Base-by-base conservation (phyloP, 2,329 filamentous ascomycete species). In the Sclerotinia borealis region DNA sequence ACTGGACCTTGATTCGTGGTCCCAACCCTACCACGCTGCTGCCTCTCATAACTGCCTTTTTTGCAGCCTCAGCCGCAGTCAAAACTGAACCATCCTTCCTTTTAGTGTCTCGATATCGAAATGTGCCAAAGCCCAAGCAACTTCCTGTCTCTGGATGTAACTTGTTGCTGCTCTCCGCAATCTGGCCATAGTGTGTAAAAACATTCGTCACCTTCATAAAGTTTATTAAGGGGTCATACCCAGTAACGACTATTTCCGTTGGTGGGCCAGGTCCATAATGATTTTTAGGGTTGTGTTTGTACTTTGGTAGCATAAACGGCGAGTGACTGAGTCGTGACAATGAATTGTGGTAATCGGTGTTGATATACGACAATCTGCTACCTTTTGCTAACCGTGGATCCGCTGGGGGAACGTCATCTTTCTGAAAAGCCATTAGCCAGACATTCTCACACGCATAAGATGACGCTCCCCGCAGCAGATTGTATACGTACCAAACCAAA, bases 131-230 rank as follows among this genome's bases (percentile, higher is more conserved):
- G 15, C 95, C 95, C 15, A 99, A 83, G 73, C 96, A 96, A 72
- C 91, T 95, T 22, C 95, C 95, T 15, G 93, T 98, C 64, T 93
- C 89, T 10, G 95, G 95, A 76, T 99, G 92, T 72, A 96, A 93
- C 75, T 96, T 93, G 73, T 97, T 97, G 72, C 91, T 92, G 70
- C 96, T 89, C 72, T 93, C 90, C 50, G 89, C 89, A 67, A 99
- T 93, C 64, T 96, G 91, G 60, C 92, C 92, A 77, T 90, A 96
- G 3, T 84, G 85, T 22, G 88, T 85, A 74, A 96, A 96, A 61
- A 91, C 84, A 51, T 88, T 85, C 22, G 84, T 85, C 58, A 96
- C 83, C 71, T 91, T 90, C 62, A 86, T 84, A 70, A 96, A 91
- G 15, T 91, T 85, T 47, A 90, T 88, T 68, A 98, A 80, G 8